Base-by-base conservation (phyloP, 225 moss, liverwort and hornwort genomes). In the Bryoerythrophyllum caledonicum region DNA sequence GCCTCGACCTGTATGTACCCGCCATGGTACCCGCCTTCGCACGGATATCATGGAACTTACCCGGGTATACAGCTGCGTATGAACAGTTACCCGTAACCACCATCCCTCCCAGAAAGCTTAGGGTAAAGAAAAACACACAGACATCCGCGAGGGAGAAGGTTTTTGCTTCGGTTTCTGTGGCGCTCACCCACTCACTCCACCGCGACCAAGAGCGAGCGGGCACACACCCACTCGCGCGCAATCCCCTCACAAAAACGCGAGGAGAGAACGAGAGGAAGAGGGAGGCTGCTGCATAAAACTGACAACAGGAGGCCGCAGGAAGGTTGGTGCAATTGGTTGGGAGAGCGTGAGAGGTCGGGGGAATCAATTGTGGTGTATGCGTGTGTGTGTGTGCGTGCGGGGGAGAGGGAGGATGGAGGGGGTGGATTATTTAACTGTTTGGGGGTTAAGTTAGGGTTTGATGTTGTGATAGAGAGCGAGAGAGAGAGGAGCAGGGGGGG, bases 391-490 rank as follows among this genome's bases (percentile, higher is more conserved):
- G 61, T 60, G 60, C 2, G 34, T 37, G 5, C 21, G 54, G 28
- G 53, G 77, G 24, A 24, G 71, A 25, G 41, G 55, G 15, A 19
- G 10, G 52, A 37, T 9, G 54, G 17, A 32, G 46, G 51, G 61
- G 9, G 66, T 15, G 67, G 71, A 4, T 38, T 25, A 41, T 11
- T 27, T 5, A 28, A 21, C 48, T 35, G 54, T 58, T 20, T 34
- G 30, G 28, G 75, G 56, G 78, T 58, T 55, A 63, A 70, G 70
- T 72, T 83, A 80, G 83, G 83, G 72, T 76, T 79, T 79, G 68
- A 48, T 59, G 67, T 51, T 68, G 53, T 51, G 80, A 9, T 3
- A 28, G 12, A 24, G 79, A 24, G 48, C 34, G 34, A 48, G 34
- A 38, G 40, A 53, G 73, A 21, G 10, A n/a, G n/a, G n/a, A n/a